Percentiles rank a stretch among this genome's conserved stretches.
Conservation (phyloP, 441 rosid genomes). For the Flueggea neowawraea region DNA sequence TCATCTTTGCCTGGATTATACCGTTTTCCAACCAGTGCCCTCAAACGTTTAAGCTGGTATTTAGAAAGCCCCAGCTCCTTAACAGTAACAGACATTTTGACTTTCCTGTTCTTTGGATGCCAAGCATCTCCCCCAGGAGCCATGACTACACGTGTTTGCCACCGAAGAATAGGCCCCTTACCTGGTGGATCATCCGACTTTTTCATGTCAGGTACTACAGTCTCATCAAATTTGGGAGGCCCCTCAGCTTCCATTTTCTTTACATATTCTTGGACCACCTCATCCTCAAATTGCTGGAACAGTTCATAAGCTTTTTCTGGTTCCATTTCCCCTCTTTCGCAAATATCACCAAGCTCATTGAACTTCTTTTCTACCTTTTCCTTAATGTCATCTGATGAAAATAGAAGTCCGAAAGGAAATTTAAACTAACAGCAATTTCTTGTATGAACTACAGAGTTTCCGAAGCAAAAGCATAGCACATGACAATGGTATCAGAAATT, state of each 20-base stretch:
- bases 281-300: conserved; percentile 85
- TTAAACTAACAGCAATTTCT: no score
- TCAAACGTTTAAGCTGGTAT: conserved; percentile 61
- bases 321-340: conserved; percentile 73
- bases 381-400: conserved; percentile 71
- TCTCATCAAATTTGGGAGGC: conserved; percentile 53
- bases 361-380: conserved; percentile 67
- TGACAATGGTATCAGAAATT: no score
- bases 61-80: conserved; percentile 94
- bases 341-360: conserved; percentile 78
- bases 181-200: conserved; percentile 76
- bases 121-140: conserved; percentile 95
- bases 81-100: conserved; percentile 85
- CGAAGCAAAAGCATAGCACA: no score
- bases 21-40: conserved; percentile 83
- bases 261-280: conserved; percentile 62
- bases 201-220: conserved; percentile 41
- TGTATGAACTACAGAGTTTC: no score
- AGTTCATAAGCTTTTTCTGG: conserved; percentile 74
- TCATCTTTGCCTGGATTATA: conserved; percentile 93
- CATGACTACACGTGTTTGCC: conserved; percentile 84
- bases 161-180: conserved; percentile 85
- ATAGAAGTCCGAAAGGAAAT: no score
- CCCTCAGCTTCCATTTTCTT: conserved; percentile 57
- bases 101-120: conserved; percentile 98